Conservation (phyloP, 1,284 basidiomycete genomes). For the Tremellales sp. region DNA sequence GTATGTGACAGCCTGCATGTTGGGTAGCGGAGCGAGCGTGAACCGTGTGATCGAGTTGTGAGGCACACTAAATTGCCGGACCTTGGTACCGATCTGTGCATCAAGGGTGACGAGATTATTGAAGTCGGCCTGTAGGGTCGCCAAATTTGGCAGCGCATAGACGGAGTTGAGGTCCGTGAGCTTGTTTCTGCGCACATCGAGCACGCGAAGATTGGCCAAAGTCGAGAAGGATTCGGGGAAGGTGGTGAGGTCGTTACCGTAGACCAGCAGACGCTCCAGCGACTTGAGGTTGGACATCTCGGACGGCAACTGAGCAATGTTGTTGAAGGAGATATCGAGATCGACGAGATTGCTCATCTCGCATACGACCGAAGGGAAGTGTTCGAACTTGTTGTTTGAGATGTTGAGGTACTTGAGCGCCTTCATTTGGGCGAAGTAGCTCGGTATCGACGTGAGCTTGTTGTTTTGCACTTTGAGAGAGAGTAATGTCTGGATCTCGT, state of each 20-base stretch:
- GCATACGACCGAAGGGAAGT: slow-evolving; percentile 73
- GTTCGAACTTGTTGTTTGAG: slow-evolving; percentile 91
- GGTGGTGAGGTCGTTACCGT: slow-evolving; percentile 77
- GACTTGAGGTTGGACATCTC: slow-evolving; percentile 68
- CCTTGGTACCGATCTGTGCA: slow-evolving; percentile 62
- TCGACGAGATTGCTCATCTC: slow-evolving; percentile 71
- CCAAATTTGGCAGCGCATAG: slow-evolving; percentile 65
- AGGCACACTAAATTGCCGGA: slow-evolving; percentile 52
- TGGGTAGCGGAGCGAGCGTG: slow-evolving; percentile 60
- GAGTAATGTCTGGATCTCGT: slow-evolving; percentile 68
- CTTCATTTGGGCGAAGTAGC: slow-evolving; percentile 73
- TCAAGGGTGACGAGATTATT: slow-evolving; percentile 77
- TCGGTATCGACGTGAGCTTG: slow-evolving; percentile 78
- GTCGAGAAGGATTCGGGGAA: slow-evolving; percentile 67
- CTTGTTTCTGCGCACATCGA: slow-evolving; percentile 80
- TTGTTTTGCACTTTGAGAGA: slow-evolving; percentile 88
- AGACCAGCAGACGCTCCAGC: slow-evolving; percentile 74
- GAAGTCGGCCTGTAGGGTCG: slow-evolving; percentile 69
- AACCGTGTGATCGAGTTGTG: slow-evolving; percentile 62
- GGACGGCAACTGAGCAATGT: slow-evolving; percentile 73
- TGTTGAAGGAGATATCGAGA: slow-evolving; percentile 94
- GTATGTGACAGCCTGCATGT: slow-evolving; percentile 56
- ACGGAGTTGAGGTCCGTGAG: slow-evolving; percentile 71
- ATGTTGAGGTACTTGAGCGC: slow-evolving; percentile 80
- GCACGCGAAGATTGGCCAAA: slow-evolving; percentile 61